Percentiles rank a stretch among this genome's conserved stretches.
Conservation (phyloP, 2,329 filamentous ascomycete genomes). For the Clarireedia homoeocarpa region DNA sequence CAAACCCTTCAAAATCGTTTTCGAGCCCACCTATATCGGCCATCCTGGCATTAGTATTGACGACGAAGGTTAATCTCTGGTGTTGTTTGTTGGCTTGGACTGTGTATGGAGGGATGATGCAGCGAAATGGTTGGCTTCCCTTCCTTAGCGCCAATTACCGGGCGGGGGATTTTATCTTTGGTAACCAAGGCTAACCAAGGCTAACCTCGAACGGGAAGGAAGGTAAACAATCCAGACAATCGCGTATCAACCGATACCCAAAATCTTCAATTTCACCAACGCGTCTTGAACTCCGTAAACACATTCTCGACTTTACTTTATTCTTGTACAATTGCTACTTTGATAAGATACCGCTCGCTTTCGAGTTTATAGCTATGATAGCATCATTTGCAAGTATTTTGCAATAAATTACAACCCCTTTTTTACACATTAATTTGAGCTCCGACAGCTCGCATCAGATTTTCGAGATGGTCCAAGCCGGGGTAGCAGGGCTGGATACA, state of each 20-base stretch:
- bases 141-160: background rate
- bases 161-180: background rate
- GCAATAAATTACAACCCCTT: conserved; percentile 14
- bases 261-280: background rate
- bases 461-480: conserved; percentile 54
- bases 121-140: background rate
- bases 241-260: conserved; percentile 17
- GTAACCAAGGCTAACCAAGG: background rate
- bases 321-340: conserved; percentile 4
- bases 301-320: background rate
- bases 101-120: background rate
- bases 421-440: conserved; percentile 16
- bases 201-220: conserved; percentile 13
- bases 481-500: conserved; percentile 65
- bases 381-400: conserved; percentile 17
- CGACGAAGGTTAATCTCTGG: background rate
- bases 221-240: conserved; percentile 20
- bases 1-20: conserved; percentile 58
- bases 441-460: conserved; percentile 13
- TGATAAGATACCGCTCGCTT: conserved; percentile 15
- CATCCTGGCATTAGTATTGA: background rate
- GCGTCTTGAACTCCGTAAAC: background rate
- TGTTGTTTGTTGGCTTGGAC: background rate
- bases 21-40: conserved; percentile 31
- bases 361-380: conserved; percentile 25